Base-by-base conservation (phyloP, 106 monocot genomes). In the Vanilla planifolia region DNA sequence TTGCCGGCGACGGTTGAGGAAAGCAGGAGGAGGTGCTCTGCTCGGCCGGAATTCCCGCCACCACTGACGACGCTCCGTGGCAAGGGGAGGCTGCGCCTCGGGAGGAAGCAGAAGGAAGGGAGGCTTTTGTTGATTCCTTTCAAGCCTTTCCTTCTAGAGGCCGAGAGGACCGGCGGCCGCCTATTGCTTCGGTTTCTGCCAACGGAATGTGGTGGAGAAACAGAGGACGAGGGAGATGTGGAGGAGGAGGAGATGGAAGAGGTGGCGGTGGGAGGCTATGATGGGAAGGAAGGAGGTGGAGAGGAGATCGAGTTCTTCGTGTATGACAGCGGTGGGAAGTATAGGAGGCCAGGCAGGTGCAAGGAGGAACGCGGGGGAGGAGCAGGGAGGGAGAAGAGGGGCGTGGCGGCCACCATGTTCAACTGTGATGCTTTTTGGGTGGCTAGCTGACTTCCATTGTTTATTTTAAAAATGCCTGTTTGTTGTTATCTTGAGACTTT, bases 121-220 rank as follows among this genome's bases (percentile, higher is more conserved):
- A 53, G 67, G 58, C 58, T 67, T 22, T 32, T 53, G 27, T 21
- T 67, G 25, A 33, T 58, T 23, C 57, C 67, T 11, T 55, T 53
- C 32, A 58, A 33, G 57, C 37, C 52, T 14, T 35, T 39, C 19
- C 6, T 8, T 22, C 14, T 57, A 2, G 33, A 67, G 23, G 57
- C 43, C 0, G 43, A 67, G 30, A 43, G 67, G 43, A 20, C n/a
- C 8, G 67, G 44, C 7, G 67, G 67, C 7, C 32, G 67, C 17
- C 44, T 57, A 6, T 21, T 43, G 17, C 42, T 67, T 30, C 27
- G 56, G 9, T 16, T 67, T 44, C 43, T 67, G 6, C 22, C 48
- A 0, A 25, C 2, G 3, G 3, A 29, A 5, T 8, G 2, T 16
- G 9, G 22, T 0, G 50, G 43, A 5, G 23, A 24, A 26, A 17